Evolutionary conservation across 345 rosid genomes (phyloP).

Genomic region (Eucalyptus marginata): DNA sequence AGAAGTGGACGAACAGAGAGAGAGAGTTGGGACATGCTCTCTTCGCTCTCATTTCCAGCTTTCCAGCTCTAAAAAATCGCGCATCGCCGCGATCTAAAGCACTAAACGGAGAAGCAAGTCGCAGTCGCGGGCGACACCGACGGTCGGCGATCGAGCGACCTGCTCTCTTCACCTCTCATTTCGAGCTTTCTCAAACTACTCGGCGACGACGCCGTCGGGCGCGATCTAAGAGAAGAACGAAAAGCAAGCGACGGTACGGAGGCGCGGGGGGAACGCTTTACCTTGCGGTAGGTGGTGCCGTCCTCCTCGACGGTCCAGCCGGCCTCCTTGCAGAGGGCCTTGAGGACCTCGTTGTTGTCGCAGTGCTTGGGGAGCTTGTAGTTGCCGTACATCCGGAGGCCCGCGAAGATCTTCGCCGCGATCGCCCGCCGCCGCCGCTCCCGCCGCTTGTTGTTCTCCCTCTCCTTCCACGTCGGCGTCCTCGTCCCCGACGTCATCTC

Average conservation of each 20-base stretch:
- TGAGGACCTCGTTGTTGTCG: conserved; percentile 93
- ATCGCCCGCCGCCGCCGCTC: conserved; percentile 89
- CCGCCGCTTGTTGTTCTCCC: conserved; percentile 93
- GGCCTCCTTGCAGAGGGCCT: conserved; percentile 91
- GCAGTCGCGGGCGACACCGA: neutral
- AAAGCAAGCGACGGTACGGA: neutral
- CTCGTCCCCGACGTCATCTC: conserved; percentile 84
- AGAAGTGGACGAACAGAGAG: neutral
- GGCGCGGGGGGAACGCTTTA: neutral
- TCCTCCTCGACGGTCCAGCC: conserved; percentile 98
- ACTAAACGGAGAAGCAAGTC: neutral
- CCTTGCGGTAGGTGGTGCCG: conserved; percentile 97
- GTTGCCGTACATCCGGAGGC: conserved; percentile 84
- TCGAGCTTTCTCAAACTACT: neutral
- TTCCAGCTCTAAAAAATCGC: neutral
- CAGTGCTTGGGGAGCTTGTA: conserved; percentile 96
- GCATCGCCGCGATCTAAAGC: neutral
- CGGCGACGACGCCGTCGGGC: neutral
- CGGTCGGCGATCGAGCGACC: neutral
- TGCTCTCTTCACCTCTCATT: neutral
- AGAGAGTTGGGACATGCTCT: neutral
- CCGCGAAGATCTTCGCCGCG: conserved; percentile 91
- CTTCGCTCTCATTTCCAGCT: neutral
- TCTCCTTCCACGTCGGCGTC: conserved; percentile 97
- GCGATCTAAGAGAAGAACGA: neutral